Percentiles rank a stretch among this genome's conserved stretches.
Evolutionary conservation across 2,329 filamentous ascomycete genomes (phyloP).

Genomic region (Hymenoscyphus scutula): DNA sequence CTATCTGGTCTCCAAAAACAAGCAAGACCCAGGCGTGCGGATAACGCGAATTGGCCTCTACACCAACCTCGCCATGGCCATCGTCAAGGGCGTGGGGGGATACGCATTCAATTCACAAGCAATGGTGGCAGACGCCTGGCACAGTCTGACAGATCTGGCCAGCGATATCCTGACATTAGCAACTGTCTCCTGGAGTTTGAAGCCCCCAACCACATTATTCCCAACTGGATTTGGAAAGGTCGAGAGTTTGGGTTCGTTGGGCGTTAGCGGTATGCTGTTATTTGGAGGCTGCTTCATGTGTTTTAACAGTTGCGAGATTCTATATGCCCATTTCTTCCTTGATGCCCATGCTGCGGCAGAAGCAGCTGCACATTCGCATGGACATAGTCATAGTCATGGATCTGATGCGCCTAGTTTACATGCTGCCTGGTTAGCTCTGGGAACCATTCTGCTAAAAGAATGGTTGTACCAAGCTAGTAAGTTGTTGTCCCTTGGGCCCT

Average conservation of each 20-base stretch:
- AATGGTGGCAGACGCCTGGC: slow-evolving; percentile 90
- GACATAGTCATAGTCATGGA: slow-evolving; percentile 59
- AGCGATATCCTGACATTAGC: slow-evolving; percentile 92
- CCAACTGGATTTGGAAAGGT: slow-evolving; percentile 94
- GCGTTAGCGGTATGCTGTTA: slow-evolving; percentile 87
- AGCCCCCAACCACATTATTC: slow-evolving; percentile 77
- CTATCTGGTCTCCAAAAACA: slow-evolving; percentile 77
- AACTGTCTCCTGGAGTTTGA: slow-evolving; percentile 90
- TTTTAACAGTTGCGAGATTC: slow-evolving; percentile 66
- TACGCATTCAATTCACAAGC: slow-evolving; percentile 94
- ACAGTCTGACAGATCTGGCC: slow-evolving; percentile 91
- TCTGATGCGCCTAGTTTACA: slow-evolving; percentile 78
- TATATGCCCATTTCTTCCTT: slow-evolving; percentile 71
- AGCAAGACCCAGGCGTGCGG: slow-evolving; percentile 87
- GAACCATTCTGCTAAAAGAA: slow-evolving; percentile 89
- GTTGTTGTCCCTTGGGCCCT: slow-evolving; percentile 34
- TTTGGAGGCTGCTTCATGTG: slow-evolving; percentile 92
- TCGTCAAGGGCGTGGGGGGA: slow-evolving; percentile 88
- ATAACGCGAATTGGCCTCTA: slow-evolving; percentile 87
- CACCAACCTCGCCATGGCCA: slow-evolving; percentile 90
- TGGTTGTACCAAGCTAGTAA: slow-evolving; percentile 95
- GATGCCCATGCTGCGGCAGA: slow-evolving; percentile 56
- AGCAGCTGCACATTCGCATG: slow-evolving; percentile 54
- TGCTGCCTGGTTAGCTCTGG: slow-evolving; percentile 89
- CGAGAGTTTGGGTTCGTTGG: slow-evolving; percentile 91